Percentiles rank a stretch among this genome's conserved stretches.
Conservation (phyloP, 2,329 filamentous ascomycete genomes). For the Pezicula rhizophila region DNA sequence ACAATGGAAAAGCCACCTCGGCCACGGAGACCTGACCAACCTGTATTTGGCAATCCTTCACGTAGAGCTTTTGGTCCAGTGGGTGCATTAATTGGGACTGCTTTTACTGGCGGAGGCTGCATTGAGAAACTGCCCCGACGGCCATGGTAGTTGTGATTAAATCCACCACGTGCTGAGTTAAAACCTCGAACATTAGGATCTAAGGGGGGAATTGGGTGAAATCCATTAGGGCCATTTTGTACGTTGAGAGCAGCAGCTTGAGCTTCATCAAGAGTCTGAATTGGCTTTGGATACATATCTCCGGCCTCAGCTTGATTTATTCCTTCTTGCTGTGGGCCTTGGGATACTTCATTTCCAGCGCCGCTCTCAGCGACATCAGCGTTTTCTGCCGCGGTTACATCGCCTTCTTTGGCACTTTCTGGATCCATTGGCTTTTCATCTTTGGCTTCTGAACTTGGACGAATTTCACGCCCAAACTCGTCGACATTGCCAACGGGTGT, state of each 20-base stretch:
- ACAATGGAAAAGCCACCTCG: constrained; percentile 29
- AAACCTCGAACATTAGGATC: constrained; percentile 41
- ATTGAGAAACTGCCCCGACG: constrained; percentile 32
- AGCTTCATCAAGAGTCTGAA: constrained; percentile 27
- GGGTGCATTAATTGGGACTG: constrained; percentile 63
- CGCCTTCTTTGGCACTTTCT: constrained; percentile 1
- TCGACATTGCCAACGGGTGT: constrained; percentile 22
- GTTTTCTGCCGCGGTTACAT: background rate
- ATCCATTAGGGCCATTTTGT: constrained; percentile 77
- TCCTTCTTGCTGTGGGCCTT: constrained; percentile 9
- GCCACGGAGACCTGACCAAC: constrained; percentile 56
- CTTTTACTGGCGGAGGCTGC: constrained; percentile 25
- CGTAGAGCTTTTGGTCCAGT: constrained; percentile 94
- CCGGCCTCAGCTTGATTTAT: constrained; percentile 7
- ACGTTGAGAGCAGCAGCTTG: constrained; percentile 52
- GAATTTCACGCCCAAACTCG: constrained; percentile 31
- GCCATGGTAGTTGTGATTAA: constrained; percentile 27
- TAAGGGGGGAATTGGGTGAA: constrained; percentile 64
- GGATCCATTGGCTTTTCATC: constrained; percentile 11
- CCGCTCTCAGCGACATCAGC: constrained; percentile 5
- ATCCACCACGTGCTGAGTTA: constrained; percentile 30
- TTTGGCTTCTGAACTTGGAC: constrained; percentile 17
- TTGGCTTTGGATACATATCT: constrained; percentile 19
- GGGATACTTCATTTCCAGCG: constrained; percentile 8
- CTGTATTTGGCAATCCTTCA: constrained; percentile 78